phyloP scores from a whole-genome alignment of 129 eudicot genomes.

The Mikania micrantha region DNA sequence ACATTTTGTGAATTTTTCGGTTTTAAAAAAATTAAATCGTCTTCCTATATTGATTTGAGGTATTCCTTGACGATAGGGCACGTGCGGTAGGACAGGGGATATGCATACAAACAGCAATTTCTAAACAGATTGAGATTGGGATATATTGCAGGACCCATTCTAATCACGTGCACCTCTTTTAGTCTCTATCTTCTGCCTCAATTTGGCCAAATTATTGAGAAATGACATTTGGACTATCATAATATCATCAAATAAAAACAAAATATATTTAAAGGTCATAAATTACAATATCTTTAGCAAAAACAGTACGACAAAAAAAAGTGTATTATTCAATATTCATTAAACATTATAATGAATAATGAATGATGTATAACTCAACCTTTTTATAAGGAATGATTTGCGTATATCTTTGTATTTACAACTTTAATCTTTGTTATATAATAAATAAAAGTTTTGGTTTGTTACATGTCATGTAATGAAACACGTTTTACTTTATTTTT shows the following conservation, averaged over 20 bases:
- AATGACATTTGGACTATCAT: constrained; percentile 22
- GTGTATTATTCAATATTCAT: no score
- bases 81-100: constrained; percentile 34
- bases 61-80: constrained; percentile 6
- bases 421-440: no score
- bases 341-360: no score
- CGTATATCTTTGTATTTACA: no score
- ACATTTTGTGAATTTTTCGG: no score
- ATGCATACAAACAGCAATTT: constrained; percentile 28
- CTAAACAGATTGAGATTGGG: constrained; percentile 22
- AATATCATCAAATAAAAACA: background rate
- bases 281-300: background rate
- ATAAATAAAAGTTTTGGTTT: no score
- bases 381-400: no score
- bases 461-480: no score
- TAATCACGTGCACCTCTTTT: constrained; percentile 30
- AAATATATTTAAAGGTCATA: background rate
- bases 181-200: constrained; percentile 23
- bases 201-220: constrained; percentile 28
- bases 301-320: background rate
- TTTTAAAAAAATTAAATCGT: background rate
- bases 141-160: constrained; percentile 3
- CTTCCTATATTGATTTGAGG: background rate
- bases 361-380: no score
- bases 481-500: no score